phyloP scores from a whole-genome alignment of 2,329 filamentous ascomycete genomes.

The Botrytis hyacinthi region DNA sequence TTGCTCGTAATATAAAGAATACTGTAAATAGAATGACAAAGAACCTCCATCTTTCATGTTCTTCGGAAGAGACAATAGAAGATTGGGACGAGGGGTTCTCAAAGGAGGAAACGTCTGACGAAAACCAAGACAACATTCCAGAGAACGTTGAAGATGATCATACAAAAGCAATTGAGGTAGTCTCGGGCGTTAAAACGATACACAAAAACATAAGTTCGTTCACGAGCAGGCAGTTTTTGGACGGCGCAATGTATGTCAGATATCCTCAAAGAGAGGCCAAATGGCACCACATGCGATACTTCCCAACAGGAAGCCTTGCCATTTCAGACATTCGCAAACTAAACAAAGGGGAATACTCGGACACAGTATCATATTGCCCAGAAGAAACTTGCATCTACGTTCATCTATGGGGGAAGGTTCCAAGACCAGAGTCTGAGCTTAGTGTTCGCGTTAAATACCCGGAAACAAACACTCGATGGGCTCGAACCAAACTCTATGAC shows the following conservation, averaged over 20 bases:
- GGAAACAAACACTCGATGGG: conserved; percentile 22
- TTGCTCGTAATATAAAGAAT: conserved; percentile 26
- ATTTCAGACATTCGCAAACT: conserved; percentile 25
- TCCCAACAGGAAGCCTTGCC: conserved; percentile 24
- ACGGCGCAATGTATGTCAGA: conserved; percentile 20
- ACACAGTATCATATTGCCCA: conserved; percentile 18
- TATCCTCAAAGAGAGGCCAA: conserved; percentile 26
- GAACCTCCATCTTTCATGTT: conserved; percentile 23
- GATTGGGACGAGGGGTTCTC: neutral
- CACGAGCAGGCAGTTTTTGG: neutral
- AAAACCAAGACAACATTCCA: neutral
- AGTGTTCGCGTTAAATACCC: conserved; percentile 16
- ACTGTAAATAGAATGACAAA: conserved; percentile 31
- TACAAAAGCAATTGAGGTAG: neutral
- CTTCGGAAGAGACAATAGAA: conserved; percentile 11
- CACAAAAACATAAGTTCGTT: conserved; percentile 14
- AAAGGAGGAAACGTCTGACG: neutral
- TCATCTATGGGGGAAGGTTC: conserved; percentile 18
- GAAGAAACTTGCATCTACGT: conserved; percentile 26
- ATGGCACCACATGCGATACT: conserved; percentile 20
- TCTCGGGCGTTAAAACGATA: neutral
- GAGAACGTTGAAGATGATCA: neutral
- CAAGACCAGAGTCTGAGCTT: neutral
- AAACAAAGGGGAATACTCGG: conserved; percentile 27
- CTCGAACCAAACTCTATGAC: conserved; percentile 13